A percentile compares a stretch with the other conserved stretches of the same genome.
These are phyloP conservation scores for Xerocomus potaroensis DNA, from an alignment of 768 basidiomycete species.

Conservation along the genomic window DNA sequence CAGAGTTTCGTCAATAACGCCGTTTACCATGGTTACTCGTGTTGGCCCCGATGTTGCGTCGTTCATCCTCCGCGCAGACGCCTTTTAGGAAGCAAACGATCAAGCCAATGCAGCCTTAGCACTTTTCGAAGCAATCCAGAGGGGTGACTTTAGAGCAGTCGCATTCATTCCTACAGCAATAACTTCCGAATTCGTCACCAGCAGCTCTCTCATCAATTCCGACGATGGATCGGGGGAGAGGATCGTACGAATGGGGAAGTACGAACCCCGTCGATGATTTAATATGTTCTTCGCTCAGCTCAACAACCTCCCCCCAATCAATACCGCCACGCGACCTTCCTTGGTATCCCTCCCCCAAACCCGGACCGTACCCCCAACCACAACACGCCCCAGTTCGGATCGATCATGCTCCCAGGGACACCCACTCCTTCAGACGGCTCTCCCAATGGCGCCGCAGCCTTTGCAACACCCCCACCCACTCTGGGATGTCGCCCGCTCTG, in stretches of 20 bases:
- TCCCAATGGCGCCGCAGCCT: slow-evolving; percentile 6
- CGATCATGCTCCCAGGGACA: slow-evolving; percentile 43
- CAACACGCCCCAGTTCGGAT: slow-evolving; percentile 32
- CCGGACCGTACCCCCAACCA: slow-evolving; percentile 11
- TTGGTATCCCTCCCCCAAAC: slow-evolving; percentile 16
- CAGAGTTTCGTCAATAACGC: no score
- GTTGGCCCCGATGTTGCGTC: no score
- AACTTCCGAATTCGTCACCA: slow-evolving; percentile 27
- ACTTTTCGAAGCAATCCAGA: slow-evolving; percentile 91
- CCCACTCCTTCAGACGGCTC: slow-evolving; percentile 27
- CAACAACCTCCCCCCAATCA: no score
- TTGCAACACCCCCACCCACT: slow-evolving; percentile 13
- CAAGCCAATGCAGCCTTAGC: slow-evolving; percentile 90
- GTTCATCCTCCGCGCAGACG: no score
- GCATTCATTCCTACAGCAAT: slow-evolving; percentile 67
- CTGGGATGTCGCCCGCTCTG: no score
- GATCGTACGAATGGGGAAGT: slow-evolving; percentile 17
- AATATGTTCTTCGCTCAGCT: slow-evolving; percentile 59
- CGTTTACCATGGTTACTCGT: no score
- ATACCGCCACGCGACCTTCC: slow-evolving; percentile 28
- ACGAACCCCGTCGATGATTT: slow-evolving; percentile 51
- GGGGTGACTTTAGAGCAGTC: slow-evolving; percentile 76
- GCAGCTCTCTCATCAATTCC: slow-evolving; percentile 69
- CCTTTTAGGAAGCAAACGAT: slow-evolving; percentile 94
- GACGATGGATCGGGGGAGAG: slow-evolving; percentile 51